These are phyloP conservation scores for Talaromyces trachyspermus DNA, from an alignment of 495 filamentous ascomycete species.

Conservation along the genomic window DNA sequence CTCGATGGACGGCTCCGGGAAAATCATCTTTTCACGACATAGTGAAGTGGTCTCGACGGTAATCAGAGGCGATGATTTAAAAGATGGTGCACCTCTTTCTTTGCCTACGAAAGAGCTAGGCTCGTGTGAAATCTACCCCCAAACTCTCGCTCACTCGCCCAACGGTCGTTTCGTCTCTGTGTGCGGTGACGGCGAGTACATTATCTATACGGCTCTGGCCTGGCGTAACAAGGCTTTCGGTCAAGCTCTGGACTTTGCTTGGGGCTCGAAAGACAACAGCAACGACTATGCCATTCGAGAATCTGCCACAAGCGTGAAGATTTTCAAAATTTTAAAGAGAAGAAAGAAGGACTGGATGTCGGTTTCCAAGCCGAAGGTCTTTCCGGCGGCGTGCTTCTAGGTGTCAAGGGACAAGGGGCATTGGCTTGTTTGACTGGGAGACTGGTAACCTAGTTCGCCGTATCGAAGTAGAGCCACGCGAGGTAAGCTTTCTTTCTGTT, in stretches of 20 bases:
- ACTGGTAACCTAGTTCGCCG: constrained; percentile 80
- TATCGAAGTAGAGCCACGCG: constrained; percentile 90
- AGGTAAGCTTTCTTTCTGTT: constrained; percentile 35
- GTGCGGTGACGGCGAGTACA: constrained; percentile 96
- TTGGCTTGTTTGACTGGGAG: constrained; percentile 96
- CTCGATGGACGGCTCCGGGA: constrained; percentile 92
- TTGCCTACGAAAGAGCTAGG: constrained; percentile 91
- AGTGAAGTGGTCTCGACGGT: constrained; percentile 90
- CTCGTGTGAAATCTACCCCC: constrained; percentile 92
- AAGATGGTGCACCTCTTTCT: constrained; percentile 80
- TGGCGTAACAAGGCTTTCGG: constrained; percentile 98
- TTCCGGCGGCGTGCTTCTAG: constrained; percentile 82
- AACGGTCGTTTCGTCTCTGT: constrained; percentile 97
- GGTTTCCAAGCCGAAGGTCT: constrained; percentile 94
- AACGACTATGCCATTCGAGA: constrained; percentile 98
- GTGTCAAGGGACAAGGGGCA: constrained; percentile 91
- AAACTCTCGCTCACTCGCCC: constrained; percentile 87
- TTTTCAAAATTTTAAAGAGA: constrained; percentile 98
- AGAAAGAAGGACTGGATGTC: constrained; percentile 80
- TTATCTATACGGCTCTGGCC: constrained; percentile 94
- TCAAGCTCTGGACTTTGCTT: constrained; percentile 89
- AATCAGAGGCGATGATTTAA: constrained; percentile 81
- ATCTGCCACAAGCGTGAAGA: constrained; percentile 85
- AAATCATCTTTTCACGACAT: constrained; percentile 91
- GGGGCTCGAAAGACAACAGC: constrained; percentile 95